These are phyloP conservation scores for Colletotrichum lindemuthianum DNA, from an alignment of 2,329 filamentous ascomycete genomes.

Conservation along the genomic window DNA sequence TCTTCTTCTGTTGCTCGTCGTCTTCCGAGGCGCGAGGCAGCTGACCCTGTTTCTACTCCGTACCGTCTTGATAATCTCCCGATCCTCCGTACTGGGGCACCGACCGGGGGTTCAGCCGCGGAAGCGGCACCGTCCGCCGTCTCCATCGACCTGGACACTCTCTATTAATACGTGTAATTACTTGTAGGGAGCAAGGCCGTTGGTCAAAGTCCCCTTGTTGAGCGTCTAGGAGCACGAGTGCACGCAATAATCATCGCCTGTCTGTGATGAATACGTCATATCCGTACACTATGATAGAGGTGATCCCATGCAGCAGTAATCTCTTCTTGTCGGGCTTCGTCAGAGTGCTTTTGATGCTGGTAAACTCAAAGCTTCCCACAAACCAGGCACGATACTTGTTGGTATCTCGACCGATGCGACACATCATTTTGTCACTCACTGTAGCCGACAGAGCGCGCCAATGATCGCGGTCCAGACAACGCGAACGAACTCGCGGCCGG, in stretches of 20 bases:
- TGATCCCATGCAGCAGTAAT: too few species aligned
- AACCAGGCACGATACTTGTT: neutral
- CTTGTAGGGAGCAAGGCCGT: neutral
- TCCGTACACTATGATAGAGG: too few species aligned
- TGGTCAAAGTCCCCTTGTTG: neutral
- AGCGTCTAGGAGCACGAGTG: too few species aligned
- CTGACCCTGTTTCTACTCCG: constrained; percentile 2
- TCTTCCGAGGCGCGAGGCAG: neutral
- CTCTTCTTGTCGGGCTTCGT: too few species aligned
- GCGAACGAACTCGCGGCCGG: neutral
- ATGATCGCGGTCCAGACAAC: neutral
- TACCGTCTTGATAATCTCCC: neutral
- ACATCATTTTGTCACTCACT: constrained; percentile 6
- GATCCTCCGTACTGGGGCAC: neutral
- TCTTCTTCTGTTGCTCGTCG: neutral
- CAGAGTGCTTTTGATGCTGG: constrained; percentile 3
- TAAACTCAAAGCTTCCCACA: constrained; percentile 18
- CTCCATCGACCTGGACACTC: constrained; percentile 1
- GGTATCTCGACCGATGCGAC: constrained; percentile 22
- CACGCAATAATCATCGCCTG: too few species aligned
- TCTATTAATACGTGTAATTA: neutral
- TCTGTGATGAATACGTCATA: too few species aligned
- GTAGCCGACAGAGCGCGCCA: constrained; percentile 13
- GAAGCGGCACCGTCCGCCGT: constrained; percentile 27
- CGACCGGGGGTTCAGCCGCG: constrained; percentile 3